Base-by-base conservation (phyloP, 345 rosid genomes). In the Carallia brachiata region DNA sequence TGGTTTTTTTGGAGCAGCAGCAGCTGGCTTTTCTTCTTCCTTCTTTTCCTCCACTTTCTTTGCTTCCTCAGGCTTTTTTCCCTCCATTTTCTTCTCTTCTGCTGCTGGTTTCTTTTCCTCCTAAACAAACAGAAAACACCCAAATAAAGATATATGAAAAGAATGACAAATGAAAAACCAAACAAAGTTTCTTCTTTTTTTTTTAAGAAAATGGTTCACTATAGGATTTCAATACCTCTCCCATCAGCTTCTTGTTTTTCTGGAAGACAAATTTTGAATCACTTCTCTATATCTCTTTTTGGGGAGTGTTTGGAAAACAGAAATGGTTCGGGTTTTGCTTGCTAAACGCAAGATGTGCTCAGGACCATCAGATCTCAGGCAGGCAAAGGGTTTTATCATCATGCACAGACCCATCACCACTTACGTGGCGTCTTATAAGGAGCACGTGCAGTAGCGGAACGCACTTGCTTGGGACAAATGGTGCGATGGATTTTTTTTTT, bases 91-190 rank as follows among this genome's bases (percentile, higher is more conserved):
- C 68, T 77, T 80, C 68, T 84, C 84, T 57, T 79, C 84, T 13
- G 78, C 90, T 0, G 65, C 77, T 0, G 84, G 67, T 58, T 92
- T 90, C 84, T 83, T 82, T 68, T 78, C 84, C 53, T 88, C 92
- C 89, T 90, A 69, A 61, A 65, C 60, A 56, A 30, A 56, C 12
- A 8, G 8, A 13, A 13, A 39, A 7, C 6, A n/a, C 32, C 6
- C 39, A 7, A 18, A 48, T 40, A 8, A 31, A 13, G 58, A 63
- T 13, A 56, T 27, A 19, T 17, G 7, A 63, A 47, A n/a, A 8
- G 28, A 54, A 28, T 28, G 19, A 47, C 6, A 37, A 40, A 15
- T 2, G 15, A 15, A 63, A 63, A 52, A 17, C 4, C 7, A 59
- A 15, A 52, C 16, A 15, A 9, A 48, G 34, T 17, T 13, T 7